Base-by-base conservation (phyloP, 2,329 filamentous ascomycete species). In the Talaromyces marneffei region DNA sequence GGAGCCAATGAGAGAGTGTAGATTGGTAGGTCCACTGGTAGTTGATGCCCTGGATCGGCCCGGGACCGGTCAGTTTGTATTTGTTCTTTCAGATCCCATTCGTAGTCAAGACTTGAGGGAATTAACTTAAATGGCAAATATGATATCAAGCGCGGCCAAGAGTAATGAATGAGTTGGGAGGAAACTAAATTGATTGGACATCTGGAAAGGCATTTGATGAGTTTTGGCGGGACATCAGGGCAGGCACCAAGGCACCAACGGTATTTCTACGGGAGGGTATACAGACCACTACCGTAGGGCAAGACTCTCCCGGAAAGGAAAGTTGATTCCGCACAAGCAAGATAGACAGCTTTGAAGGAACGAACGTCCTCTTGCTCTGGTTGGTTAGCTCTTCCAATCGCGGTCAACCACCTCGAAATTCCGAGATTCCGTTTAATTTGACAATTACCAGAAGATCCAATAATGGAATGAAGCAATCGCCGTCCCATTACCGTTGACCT, bases 21-120 rank as follows among this genome's bases (percentile, higher is more conserved):
- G 1, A 55, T 37, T 27, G 9, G 27, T 23, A 40, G 33, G n/a
- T 55, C 18, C 33, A 54, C 20, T 23, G 7, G 12, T 25, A 4
- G 3, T 53, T 31, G 31, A 46, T 31, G 46, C 8, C 58, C 60
- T 62, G 60, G 42, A n/a, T 54, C 60, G 56, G 60, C 18, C 60
- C 60, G 60, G 31, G 33, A 48, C 20, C 52, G 52, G 52, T 10
- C 31, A 23, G 23, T 48, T 48, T 3, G 20, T 25, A 44, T 25
- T n/a, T n/a, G 12, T 23, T 2, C 20, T 44, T n/a, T n/a, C n/a
- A n/a, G n/a, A n/a, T n/a, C n/a, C n/a, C n/a, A n/a, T n/a, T n/a
- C n/a, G n/a, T n/a, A n/a, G n/a, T n/a, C n/a, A n/a, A n/a, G n/a
- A n/a, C n/a, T n/a, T n/a, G n/a, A n/a, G n/a, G n/a, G n/a, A n/a